Evolutionary conservation across 2,329 filamentous ascomycete genomes (phyloP), one percentile per base, ranked within the genome.

Genomic region (Bipolaris sorokiniana): DNA sequence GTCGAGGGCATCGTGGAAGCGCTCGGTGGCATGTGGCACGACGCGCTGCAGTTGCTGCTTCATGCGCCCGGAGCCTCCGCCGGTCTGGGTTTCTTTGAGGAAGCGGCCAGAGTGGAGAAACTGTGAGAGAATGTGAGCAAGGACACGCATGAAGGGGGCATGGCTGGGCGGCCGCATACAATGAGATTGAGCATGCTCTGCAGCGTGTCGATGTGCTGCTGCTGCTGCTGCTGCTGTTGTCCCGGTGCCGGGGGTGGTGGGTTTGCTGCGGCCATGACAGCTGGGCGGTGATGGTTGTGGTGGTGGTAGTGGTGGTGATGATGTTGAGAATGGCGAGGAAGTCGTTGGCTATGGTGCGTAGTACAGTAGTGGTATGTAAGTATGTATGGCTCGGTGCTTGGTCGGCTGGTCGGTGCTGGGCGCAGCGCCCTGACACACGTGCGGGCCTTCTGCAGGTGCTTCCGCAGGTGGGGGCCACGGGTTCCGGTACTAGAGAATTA

Each of bases 1-100:
- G 68, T 84, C 81, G n/a, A 84, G 77, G n/a, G 79, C 78, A 45
- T 81, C 76, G 63, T 84, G 80, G 58, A 81, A 84, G 61, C 76
- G 71, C 33, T 74, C 71, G 15, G 75, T 70, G 26, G 79, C 79
- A 15, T 65, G 67, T 2, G 80, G 77, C 13, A 83, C 67, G 38
- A 69, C 74, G 48, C 78, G 72, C 59, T 77, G 69, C 61, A 76
- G 31, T 59, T 63, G 52, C 59, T 70, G 48, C 67, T 72, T 61
- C 64, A 69, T 69, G 51, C 69, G 73, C 23, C 64, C 67, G 2
- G 68, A 65, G 58, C 67, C 68, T 16, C 64, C 65, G 61, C 67
- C 68, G 6, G 62, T 58, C 38, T 72, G 74, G 31, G 77, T 72
- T 34, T 81, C 78, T 37, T 74, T 76, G 59, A 83, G 76, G 48